These are phyloP conservation scores for Diplocarpon rosae DNA, from an alignment of 2,329 filamentous ascomycete species.

Conservation along the genomic window DNA sequence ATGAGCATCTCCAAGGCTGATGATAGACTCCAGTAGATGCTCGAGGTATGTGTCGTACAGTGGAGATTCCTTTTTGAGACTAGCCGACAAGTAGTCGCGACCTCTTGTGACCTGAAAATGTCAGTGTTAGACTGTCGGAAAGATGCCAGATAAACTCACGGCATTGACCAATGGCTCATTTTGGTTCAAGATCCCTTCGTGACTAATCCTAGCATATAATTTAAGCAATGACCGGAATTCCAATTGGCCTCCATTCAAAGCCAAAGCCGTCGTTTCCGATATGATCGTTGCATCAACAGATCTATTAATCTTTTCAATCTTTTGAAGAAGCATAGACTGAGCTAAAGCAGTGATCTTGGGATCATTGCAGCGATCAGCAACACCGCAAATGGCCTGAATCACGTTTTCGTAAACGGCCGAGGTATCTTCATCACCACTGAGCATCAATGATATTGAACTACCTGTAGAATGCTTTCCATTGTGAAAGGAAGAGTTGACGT, in stretches of 20 bases:
- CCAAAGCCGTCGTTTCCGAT: slow-evolving; percentile 66
- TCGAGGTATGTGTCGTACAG: slow-evolving; percentile 76
- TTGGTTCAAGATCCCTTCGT: slow-evolving; percentile 60
- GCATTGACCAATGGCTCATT: slow-evolving; percentile 59
- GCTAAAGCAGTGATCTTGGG: slow-evolving; percentile 88
- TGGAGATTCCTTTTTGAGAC: slow-evolving; percentile 55
- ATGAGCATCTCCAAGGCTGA: slow-evolving; percentile 80
- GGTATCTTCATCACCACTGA: slow-evolving; percentile 68
- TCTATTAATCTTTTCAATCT: slow-evolving; percentile 74
- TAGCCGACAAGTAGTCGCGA: slow-evolving; percentile 65
- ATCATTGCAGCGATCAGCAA: slow-evolving; percentile 71
- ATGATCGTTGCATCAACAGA: slow-evolving; percentile 79
- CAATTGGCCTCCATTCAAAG: slow-evolving; percentile 62
- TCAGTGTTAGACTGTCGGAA: slow-evolving; percentile 3
- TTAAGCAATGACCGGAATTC: slow-evolving; percentile 84
- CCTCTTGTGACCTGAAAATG: slow-evolving; percentile 56
- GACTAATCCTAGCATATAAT: slow-evolving; percentile 64
- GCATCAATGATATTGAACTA: slow-evolving; percentile 69
- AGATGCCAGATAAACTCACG: slow-evolving; percentile 36
- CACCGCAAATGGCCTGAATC: slow-evolving; percentile 90
- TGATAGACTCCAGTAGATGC: slow-evolving; percentile 73
- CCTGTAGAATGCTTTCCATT: slow-evolving; percentile 49
- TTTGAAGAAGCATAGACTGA: slow-evolving; percentile 93
- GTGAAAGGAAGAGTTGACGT: slow-evolving; percentile 38
- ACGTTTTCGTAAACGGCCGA: slow-evolving; percentile 71